phyloP scores from a whole-genome alignment of 2,329 filamentous ascomycete genomes.

The Didymella pinodella region DNA sequence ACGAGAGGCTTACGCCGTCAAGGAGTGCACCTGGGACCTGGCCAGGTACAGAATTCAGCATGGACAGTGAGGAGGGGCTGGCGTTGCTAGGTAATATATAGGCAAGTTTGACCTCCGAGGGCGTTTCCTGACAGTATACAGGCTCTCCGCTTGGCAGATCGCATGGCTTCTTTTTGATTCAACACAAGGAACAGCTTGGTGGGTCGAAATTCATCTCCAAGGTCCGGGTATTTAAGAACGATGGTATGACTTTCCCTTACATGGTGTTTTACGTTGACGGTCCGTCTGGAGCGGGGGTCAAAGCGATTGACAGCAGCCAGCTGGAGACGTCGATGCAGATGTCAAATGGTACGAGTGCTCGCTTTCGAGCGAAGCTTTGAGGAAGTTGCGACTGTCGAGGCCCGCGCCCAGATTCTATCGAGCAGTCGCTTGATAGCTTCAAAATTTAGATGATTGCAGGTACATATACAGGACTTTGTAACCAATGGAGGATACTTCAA shows the following conservation, averaged over 20 bases:
- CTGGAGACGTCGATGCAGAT: background rate
- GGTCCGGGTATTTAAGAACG: background rate
- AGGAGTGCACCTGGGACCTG: background rate
- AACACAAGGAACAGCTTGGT: background rate
- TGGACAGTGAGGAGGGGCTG: background rate
- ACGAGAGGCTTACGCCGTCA: background rate
- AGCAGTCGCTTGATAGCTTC: background rate
- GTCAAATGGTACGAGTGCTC: background rate
- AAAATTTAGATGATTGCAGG: background rate
- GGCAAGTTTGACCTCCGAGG: too few species aligned
- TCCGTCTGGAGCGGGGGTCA: background rate
- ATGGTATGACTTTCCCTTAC: background rate
- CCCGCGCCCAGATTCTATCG: background rate
- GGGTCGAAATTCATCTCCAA: background rate
- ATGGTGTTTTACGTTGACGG: background rate
- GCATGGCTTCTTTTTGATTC: background rate
- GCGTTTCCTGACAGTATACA: background rate
- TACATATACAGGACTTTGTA: background rate
- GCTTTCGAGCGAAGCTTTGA: background rate
- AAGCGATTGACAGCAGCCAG: background rate
- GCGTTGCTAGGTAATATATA: background rate
- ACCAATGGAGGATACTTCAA: background rate
- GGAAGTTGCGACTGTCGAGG: background rate
- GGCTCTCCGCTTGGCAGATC: background rate
- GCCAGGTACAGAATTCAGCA: background rate